Evolutionary conservation across 1,139 yeast species (phyloP), one percentile per base, ranked within the genome.

Genomic region (Geotrichum candidum): DNA sequence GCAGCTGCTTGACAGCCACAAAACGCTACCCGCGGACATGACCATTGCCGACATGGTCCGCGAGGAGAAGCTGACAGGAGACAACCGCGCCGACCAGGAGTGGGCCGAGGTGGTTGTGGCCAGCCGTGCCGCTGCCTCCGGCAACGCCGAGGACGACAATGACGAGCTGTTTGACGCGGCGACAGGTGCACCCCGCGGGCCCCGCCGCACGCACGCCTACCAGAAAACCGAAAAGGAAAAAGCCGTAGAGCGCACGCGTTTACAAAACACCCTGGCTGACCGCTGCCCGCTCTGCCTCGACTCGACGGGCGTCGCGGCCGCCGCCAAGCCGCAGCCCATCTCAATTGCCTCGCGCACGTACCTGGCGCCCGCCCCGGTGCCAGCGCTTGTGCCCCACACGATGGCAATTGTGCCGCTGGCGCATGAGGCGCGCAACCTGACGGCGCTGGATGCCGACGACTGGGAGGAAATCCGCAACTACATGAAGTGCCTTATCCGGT

Each of bases 101-200:
- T 56, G 72, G 64, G 69, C 73, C 41, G 18, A 56, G 50, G 65
- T 63, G 1, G 56, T 73, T 10, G 73, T 75, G 1, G 78, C 80
- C 41, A 72, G 77, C 6, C 70, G 70, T 45, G 80, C 78, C 59
- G 72, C 56, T 27, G 45, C 35, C 18, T 56, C 73, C 29, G 72
- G 71, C 29, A 80, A 70, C 66, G 67, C 71, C 25, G 68, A 69
- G 15, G 57, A 51, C 35, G 80, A 77, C 57, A 65, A 77, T 35
- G 83, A 81, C 57, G 76, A 77, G 55, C 76, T 78, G 59, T 80
- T 78, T 59, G 82, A 80, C 13, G 78, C 82, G 1, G 22, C 45
- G 7, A 45, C 58, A 1, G 50, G 18, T 4, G 56, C 29, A 0
- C 48, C 7, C 67, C 68, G 31, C 64, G 74, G 35, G 68, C 71